phyloP scores from a whole-genome alignment of 176 grass and related monocot genomes.

The Avena atlantica region DNA sequence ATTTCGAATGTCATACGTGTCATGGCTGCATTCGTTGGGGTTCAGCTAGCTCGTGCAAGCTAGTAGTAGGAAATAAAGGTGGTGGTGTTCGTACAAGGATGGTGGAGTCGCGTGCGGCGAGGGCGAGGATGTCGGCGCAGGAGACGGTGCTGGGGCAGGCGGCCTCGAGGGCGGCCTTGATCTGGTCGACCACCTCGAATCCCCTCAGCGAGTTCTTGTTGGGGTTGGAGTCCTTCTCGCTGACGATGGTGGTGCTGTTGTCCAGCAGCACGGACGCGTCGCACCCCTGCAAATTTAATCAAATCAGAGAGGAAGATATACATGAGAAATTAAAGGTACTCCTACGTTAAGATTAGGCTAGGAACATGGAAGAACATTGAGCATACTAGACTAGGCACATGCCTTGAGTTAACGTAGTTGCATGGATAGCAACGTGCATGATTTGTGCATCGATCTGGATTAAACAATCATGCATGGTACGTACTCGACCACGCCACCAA shows the following conservation, averaged over 20 bases:
- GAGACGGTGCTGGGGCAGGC: conserved; percentile 74
- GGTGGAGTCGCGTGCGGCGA: conserved; percentile 67
- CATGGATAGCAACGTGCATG: background rate
- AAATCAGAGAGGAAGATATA: background rate
- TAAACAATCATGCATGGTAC: too few relatives aligned
- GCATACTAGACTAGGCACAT: conserved; percentile 16
- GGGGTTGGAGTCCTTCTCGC: conserved; percentile 82
- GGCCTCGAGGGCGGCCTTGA: conserved; percentile 67
- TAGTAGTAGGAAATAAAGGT: background rate
- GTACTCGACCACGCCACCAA: too few relatives aligned
- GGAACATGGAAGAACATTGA: background rate
- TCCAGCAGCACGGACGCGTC: conserved; percentile 83
- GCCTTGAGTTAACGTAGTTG: background rate
- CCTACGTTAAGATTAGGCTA: background rate
- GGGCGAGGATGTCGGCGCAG: conserved; percentile 75
- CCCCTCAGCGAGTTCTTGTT: conserved; percentile 72
- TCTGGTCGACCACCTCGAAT: conserved; percentile 83
- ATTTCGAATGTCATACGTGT: background rate
- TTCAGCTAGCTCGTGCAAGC: background rate
- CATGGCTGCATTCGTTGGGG: background rate
- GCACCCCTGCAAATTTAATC: conserved; percentile 56
- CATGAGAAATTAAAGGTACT: background rate
- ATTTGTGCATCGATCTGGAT: background rate
- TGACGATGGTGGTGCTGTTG: conserved; percentile 68
- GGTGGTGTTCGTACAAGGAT: conserved; percentile 23